Conservation (phyloP, 495 filamentous ascomycete genomes). For the Aspergillus wentii region DNA sequence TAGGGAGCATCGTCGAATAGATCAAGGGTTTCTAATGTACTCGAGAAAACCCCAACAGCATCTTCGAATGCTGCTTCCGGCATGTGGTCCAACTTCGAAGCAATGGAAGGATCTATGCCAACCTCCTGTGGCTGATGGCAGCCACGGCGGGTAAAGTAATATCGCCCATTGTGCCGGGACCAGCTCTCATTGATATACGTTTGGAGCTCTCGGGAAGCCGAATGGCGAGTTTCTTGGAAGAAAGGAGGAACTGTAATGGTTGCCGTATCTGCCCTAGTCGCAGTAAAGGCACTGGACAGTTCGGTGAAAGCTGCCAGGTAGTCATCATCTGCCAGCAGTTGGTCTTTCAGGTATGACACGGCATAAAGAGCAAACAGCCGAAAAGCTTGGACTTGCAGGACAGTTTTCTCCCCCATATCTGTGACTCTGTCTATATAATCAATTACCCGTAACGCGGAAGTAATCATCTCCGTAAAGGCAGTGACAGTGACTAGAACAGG, state of each 20-base stretch:
- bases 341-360: conserved; percentile 14
- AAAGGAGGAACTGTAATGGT: conserved; percentile 11
- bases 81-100: conserved; percentile 14
- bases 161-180: conserved; percentile 32
- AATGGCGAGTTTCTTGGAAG: conserved; percentile 18
- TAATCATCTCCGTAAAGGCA: conserved; percentile 41
- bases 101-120: conserved; percentile 16
- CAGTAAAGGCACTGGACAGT: not conserved
- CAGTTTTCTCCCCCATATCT: conserved; percentile 10
- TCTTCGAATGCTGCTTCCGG: conserved; percentile 16
- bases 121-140: conserved; percentile 32
- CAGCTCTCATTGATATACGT: conserved; percentile 32
- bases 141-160: conserved; percentile 37
- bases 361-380: conserved; percentile 24
- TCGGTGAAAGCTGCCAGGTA: not conserved
- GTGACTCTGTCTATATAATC: conserved; percentile 47
- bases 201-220: conserved; percentile 32
- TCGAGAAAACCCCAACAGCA: conserved; percentile 14
- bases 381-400: conserved; percentile 28
- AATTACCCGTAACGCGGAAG: conserved; percentile 40
- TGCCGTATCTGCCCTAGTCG: not conserved
- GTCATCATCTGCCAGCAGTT: not conserved
- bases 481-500: conserved; percentile 32
- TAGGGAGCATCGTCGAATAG: conserved; percentile 14
- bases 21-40: conserved; percentile 14